These are phyloP conservation scores for Crotalaria pallida DNA, from an alignment of 306 rosid species.

Conservation along the genomic window DNA sequence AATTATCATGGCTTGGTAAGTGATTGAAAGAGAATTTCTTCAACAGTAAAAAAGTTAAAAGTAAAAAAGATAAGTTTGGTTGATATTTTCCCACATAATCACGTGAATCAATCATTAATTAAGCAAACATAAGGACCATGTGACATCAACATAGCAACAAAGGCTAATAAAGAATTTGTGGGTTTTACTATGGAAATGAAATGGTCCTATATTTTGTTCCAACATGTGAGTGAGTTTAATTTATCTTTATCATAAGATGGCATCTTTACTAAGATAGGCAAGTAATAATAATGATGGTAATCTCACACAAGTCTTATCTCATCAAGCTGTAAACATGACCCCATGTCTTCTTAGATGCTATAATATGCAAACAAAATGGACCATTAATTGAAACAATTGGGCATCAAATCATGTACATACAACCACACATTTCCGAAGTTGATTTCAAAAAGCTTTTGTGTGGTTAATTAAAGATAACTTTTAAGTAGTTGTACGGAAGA, in stretches of 20 bases:
- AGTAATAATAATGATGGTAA: not conserved
- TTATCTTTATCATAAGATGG: constrained; percentile 6
- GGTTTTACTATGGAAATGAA: constrained; percentile 15
- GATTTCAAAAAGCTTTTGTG: constrained; percentile 6
- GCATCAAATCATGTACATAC: not conserved
- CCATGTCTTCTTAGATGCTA: constrained; percentile 23
- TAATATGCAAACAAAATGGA: constrained; percentile 28
- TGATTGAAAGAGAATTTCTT: not conserved
- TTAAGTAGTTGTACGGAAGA: constrained; percentile 20
- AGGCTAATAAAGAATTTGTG: not conserved
- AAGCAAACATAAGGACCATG: not conserved
- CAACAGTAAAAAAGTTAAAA: not conserved
- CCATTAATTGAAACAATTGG: constrained; percentile 22
- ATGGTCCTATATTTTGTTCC: constrained; percentile 29
- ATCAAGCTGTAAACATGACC: constrained; percentile 26
- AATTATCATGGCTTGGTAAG: constrained; percentile 15
- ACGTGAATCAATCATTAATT: constrained; percentile 18
- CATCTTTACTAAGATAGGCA: constrained; percentile 3
- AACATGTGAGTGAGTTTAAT: constrained; percentile 29
- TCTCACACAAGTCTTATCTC: constrained; percentile 19
- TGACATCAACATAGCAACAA: constrained; percentile 15
- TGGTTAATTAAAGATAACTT: constrained; percentile 23
- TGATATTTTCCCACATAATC: constrained; percentile 12
- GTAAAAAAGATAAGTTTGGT: not conserved
- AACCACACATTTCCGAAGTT: constrained; percentile 24